These are phyloP conservation scores for Botryobasidium botryosum DNA, from an alignment of 768 basidiomycete species.

Conservation along the genomic window DNA sequence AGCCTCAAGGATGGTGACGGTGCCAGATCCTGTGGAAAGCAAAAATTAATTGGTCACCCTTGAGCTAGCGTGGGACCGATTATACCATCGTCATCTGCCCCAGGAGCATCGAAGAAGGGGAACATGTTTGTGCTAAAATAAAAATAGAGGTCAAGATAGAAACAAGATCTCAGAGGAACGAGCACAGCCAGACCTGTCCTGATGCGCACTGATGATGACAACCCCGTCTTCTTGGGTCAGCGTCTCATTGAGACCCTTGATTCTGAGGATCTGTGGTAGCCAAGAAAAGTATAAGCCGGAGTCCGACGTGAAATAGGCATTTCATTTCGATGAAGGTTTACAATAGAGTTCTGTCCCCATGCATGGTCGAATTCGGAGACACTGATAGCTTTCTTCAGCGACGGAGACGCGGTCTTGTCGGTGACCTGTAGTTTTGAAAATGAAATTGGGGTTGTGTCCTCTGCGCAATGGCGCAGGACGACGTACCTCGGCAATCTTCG, in stretches of 20 bases:
- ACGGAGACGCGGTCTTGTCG: slow-evolving; percentile 36
- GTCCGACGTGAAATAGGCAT: no score
- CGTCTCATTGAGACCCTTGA: no score
- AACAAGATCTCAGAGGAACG: slow-evolving; percentile 38
- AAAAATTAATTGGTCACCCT: neutral
- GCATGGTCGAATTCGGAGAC: slow-evolving; percentile 58
- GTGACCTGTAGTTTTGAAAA: slow-evolving; percentile 35
- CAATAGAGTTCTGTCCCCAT: slow-evolving; percentile 76
- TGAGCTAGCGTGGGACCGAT: neutral
- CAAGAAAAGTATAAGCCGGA: no score
- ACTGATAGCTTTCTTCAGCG: slow-evolving; percentile 38
- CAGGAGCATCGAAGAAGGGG: slow-evolving; percentile 18
- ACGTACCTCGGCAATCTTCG: slow-evolving; percentile 44
- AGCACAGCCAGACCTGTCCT: slow-evolving; percentile 58
- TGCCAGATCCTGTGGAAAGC: slow-evolving; percentile 10
- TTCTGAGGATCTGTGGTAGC: slow-evolving; percentile 43
- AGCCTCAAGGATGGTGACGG: slow-evolving; percentile 15
- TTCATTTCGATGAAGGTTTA: slow-evolving; percentile 24
- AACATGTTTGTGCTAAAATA: slow-evolving; percentile 14
- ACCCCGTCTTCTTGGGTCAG: slow-evolving; percentile 40
- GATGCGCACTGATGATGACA: slow-evolving; percentile 62
- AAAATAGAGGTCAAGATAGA: neutral
- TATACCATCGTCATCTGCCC: slow-evolving; percentile 18
- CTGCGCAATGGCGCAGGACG: no score
- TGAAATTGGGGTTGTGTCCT: neutral